Conservation (phyloP, 495 filamentous ascomycete species). For the Annulohypoxylon moriforme region DNA sequence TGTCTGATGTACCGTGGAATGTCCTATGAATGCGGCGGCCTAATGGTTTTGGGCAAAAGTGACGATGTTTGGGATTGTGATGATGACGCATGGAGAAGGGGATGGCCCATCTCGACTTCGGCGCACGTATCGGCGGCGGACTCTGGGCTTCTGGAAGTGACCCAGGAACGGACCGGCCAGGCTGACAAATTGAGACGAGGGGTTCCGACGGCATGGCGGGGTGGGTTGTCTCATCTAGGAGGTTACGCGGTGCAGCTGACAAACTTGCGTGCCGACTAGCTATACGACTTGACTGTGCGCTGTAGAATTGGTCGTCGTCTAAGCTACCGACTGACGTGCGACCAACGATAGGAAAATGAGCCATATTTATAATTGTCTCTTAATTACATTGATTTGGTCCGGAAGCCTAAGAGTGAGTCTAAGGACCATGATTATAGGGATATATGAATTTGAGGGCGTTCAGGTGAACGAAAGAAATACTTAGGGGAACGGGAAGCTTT, state of each 20-base stretch:
- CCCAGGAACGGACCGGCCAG: background rate
- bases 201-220: slow-evolving; percentile 3
- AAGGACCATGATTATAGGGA: slow-evolving; percentile 24
- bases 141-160: slow-evolving; percentile 5
- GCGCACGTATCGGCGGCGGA: background rate
- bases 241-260: slow-evolving; percentile 9
- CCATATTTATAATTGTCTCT: slow-evolving; percentile 23
- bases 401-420: slow-evolving; percentile 1
- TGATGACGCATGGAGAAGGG: slow-evolving; percentile 24
- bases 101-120: slow-evolving; percentile 24
- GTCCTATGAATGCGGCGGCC: slow-evolving; percentile 23
- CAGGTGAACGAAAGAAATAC: background rate
- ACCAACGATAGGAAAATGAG: slow-evolving; percentile 8
- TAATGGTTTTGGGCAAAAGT: slow-evolving; percentile 34
- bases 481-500: slow-evolving; percentile 1
- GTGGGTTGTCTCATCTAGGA: slow-evolving; percentile 21
- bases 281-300: slow-evolving; percentile 27
- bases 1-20: slow-evolving; percentile 30
- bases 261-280: slow-evolving; percentile 31
- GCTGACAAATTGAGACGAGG: slow-evolving; percentile 12
- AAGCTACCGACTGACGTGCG: slow-evolving; percentile 25
- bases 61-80: slow-evolving; percentile 33
- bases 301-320: slow-evolving; percentile 38
- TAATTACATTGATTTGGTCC: slow-evolving; percentile 1
- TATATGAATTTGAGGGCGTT: slow-evolving; percentile 13